A percentile compares a stretch with the other conserved stretches of the same genome.
phyloP scores from a whole-genome alignment of 116 monocot genomes.

The Zostera marina region DNA sequence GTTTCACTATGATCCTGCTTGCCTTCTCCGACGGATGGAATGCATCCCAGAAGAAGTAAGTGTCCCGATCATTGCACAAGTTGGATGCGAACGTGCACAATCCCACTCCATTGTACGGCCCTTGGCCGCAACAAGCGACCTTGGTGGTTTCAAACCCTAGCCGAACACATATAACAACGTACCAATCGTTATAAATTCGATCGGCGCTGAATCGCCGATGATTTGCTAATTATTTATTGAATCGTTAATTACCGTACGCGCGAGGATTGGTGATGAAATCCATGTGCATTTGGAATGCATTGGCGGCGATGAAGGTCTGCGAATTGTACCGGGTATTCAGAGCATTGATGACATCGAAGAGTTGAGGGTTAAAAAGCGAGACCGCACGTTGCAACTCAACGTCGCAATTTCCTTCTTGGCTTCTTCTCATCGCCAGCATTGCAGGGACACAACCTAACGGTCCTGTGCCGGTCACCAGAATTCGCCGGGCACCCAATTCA shows the following conservation, averaged over 20 bases:
- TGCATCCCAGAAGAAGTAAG: slow-evolving; percentile 24
- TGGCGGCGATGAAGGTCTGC: slow-evolving; percentile 24
- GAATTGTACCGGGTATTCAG: slow-evolving; percentile 23
- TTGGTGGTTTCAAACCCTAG: slow-evolving; percentile 17
- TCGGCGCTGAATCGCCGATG: neutral
- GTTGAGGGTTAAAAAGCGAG: slow-evolving; percentile 27
- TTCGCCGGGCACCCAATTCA: slow-evolving; percentile 24
- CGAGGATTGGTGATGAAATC: slow-evolving; percentile 21
- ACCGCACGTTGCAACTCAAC: slow-evolving; percentile 19
- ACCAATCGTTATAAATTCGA: neutral
- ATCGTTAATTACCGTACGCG: slow-evolving; percentile 10
- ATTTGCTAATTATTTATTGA: neutral
- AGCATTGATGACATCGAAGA: slow-evolving; percentile 10
- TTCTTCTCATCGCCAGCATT: slow-evolving; percentile 23
- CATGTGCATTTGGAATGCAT: slow-evolving; percentile 30
- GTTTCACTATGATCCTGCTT: slow-evolving; percentile 21
- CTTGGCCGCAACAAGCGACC: slow-evolving; percentile 25
- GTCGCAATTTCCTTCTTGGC: slow-evolving; percentile 18
- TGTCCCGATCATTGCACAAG: slow-evolving; percentile 15
- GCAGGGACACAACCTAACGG: slow-evolving; percentile 36
- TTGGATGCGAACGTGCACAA: slow-evolving; percentile 19
- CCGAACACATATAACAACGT: neutral
- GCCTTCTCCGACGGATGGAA: slow-evolving; percentile 28
- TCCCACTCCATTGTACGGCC: slow-evolving; percentile 25
- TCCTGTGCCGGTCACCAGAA: slow-evolving; percentile 39